Percentiles rank a stretch among this genome's conserved stretches.
phyloP scores from a whole-genome alignment of 768 basidiomycete genomes.

The Boletus edulis region DNA sequence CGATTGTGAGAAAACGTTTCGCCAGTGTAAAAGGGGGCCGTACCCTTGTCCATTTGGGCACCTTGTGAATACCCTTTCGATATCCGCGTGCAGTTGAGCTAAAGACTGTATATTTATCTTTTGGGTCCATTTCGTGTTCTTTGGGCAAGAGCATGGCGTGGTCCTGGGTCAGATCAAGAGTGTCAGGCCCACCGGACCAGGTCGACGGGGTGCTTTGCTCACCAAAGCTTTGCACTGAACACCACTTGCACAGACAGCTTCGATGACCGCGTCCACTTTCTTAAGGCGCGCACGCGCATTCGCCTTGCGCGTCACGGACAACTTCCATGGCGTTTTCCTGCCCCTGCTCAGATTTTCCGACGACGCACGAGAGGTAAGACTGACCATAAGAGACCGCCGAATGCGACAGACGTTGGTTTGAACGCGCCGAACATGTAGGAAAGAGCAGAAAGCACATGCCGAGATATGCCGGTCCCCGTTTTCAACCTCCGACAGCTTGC shows the following conservation, averaged over 20 bases:
- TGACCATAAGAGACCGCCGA: conserved; percentile 85
- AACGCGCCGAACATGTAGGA: conserved; percentile 82
- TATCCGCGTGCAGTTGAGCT: conserved; percentile 68
- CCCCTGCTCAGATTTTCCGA: background rate
- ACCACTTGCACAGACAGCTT: conserved; percentile 80
- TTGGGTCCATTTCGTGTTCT: conserved; percentile 88
- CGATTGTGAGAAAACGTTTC: conserved; percentile 6
- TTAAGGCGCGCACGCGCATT: conserved; percentile 87
- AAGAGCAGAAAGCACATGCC: conserved; percentile 13
- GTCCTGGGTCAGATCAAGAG: conserved; percentile 41
- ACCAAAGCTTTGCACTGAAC: conserved; percentile 77
- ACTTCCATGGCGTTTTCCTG: conserved; percentile 95
- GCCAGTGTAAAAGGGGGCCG: conserved; percentile 25
- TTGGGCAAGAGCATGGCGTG: conserved; percentile 83
- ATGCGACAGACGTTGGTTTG: conserved; percentile 61
- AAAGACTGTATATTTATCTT: conserved; percentile 96
- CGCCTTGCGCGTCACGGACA: conserved; percentile 89
- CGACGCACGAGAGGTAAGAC: background rate
- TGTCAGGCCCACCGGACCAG: background rate
- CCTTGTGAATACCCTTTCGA: conserved; percentile 93
- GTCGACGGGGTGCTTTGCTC: conserved; percentile 28
- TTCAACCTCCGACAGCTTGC: conserved; percentile 27
- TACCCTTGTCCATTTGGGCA: conserved; percentile 96
- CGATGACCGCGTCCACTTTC: conserved; percentile 91
- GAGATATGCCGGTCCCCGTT: conserved; percentile 19